Conservation (phyloP, 441 rosid species). For the Pelargonium cotyledonis region DNA sequence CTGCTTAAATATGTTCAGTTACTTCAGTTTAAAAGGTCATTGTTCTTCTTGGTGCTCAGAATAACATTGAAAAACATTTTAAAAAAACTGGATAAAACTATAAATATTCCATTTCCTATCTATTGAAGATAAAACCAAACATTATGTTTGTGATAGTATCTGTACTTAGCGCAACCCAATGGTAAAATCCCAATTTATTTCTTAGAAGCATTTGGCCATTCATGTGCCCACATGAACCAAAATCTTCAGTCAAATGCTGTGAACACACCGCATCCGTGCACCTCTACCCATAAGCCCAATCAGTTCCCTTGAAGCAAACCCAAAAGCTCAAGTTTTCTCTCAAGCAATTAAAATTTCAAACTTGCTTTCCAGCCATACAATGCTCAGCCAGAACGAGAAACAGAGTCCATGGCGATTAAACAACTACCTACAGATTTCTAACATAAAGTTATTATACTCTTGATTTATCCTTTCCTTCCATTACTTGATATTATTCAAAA, state of each 20-base stretch:
- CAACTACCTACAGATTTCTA: too few relatives aligned
- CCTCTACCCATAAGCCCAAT: background rate
- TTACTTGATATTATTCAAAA: too few relatives aligned
- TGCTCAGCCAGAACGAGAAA: background rate
- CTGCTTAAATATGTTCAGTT: background rate
- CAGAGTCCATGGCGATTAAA: background rate
- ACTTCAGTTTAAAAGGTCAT: too few relatives aligned
- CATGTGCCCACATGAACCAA: slow-evolving; percentile 97
- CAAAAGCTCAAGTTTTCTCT: background rate
- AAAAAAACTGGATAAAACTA: background rate
- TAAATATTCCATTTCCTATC: background rate
- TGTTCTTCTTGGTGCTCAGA: background rate
- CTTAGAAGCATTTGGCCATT: slow-evolving; percentile 41
- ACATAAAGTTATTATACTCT: too few relatives aligned
- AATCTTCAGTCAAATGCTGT: slow-evolving; percentile 56
- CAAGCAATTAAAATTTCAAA: background rate
- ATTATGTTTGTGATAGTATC: slow-evolving; percentile 13
- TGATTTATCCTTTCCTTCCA: too few relatives aligned
- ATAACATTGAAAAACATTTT: background rate
- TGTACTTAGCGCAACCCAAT: slow-evolving; percentile 60
- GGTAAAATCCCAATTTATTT: slow-evolving; percentile 25
- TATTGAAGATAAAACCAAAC: slow-evolving; percentile 11
- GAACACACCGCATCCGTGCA: slow-evolving; percentile 23
- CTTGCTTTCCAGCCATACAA: background rate
- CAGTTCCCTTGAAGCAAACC: background rate